Base-by-base conservation (phyloP, 2,329 filamentous ascomycete genomes). In the Ambrosiella beaveri region DNA sequence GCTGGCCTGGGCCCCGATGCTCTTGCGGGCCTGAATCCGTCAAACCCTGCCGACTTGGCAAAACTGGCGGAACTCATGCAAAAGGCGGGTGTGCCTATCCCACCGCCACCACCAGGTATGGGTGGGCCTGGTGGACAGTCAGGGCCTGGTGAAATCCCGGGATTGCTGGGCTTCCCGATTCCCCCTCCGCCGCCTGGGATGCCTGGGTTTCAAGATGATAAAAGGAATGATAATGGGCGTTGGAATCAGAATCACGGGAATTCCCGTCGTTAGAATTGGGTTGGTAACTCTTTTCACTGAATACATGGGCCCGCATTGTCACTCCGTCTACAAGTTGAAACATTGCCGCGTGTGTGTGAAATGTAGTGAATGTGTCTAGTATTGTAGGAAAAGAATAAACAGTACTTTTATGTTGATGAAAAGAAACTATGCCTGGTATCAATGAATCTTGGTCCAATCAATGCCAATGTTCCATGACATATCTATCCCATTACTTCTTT, bases 61-160 rank as follows among this genome's bases (percentile, higher is more conserved):
- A 78, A 77, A 62, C 74, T 84, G 17, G 73, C 80, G 19, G 80
- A 83, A 65, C 71, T 84, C 67, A 83, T 84, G 75, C 79, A 81
- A 65, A 79, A 80, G 64, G 79, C 80, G 1, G 81, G 81, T 12
- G 70, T 84, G 12, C 78, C 77, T 8, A 76, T 82, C 7, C 82
- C 81, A 0, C 78, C 76, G 1, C 76, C 73, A 7, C 76, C 76
- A 0, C 76, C 77, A 5, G 70, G 70, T 8, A 64, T 73, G 6
- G 70, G 72, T 0, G 52, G 52, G 2, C 70, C 69, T 13, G 67
- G 66, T 15, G 64, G 68, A 44, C 66, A 27, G 3, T 27, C 64
- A 27, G 65, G 67, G 13, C 61, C 63, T 13, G 67, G 67, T 63
- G 52, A 38, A 9, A 56, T 60, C 15, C 56, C 59, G 2, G 57